A percentile compares a stretch with the other conserved stretches of the same genome.
Conservation (phyloP, 352 stramenopile genomes). For the Elongisporangium undulatum region DNA sequence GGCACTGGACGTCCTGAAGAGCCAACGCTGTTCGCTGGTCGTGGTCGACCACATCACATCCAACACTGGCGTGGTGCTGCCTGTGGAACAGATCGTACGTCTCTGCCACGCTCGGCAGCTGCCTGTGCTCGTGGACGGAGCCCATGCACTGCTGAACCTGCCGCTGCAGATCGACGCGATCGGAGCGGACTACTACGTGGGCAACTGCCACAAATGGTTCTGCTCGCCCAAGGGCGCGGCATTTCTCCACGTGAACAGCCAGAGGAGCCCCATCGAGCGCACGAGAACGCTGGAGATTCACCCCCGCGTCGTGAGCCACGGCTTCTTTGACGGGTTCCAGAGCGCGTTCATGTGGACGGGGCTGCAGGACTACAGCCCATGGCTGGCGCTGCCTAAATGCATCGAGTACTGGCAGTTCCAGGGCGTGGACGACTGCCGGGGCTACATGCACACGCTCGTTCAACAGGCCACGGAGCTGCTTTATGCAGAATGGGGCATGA, state of each 20-base stretch:
- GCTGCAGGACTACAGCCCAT: constrained; percentile 88
- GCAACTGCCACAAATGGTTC: constrained; percentile 96
- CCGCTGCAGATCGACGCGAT: constrained; percentile 58
- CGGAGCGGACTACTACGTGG: constrained; percentile 90
- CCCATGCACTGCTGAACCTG: constrained; percentile 87
- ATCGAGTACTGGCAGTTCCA: constrained; percentile 81
- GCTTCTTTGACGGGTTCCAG: constrained; percentile 84
- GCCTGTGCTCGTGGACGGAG: constrained; percentile 89
- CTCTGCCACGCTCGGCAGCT: constrained; percentile 42
- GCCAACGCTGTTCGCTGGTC: constrained; percentile 45
- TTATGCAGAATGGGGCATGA: constrained; percentile 52
- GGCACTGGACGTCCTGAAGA: constrained; percentile 19
- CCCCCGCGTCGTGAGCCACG: constrained; percentile 90
- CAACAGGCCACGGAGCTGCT: constrained; percentile 59
- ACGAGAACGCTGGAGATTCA: constrained; percentile 15
- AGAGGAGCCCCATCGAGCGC: constrained; percentile 12
- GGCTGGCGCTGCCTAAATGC: constrained; percentile 81
- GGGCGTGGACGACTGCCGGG: constrained; percentile 30
- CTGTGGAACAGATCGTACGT: constrained; percentile 72
- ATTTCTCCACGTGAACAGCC: constrained; percentile 78
- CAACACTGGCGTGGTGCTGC: constrained; percentile 89
- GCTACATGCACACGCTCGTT: constrained; percentile 60
- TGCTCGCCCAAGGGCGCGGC: constrained; percentile 84
- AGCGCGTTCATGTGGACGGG: constrained; percentile 93
- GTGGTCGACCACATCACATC: constrained; percentile 93